Evolutionary conservation across 2,329 filamentous ascomycete species (phyloP), one percentile per base, ranked within the genome.

Genomic region (Cercospora sp.): DNA sequence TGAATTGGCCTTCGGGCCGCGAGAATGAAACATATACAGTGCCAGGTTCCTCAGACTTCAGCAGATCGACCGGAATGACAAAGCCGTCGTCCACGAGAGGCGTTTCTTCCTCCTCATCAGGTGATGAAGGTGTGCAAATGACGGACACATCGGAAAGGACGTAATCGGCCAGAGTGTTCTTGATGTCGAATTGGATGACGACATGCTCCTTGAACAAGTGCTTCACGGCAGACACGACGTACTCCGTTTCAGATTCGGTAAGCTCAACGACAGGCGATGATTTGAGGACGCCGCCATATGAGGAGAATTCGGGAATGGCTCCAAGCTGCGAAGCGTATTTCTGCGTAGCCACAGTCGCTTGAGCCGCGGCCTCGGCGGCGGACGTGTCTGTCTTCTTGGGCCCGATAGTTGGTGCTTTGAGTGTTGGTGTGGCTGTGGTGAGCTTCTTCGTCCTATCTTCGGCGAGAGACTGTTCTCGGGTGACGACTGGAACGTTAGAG

Each of bases 381-480:
- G 90, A 89, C 28, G 86, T 87, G 48, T 87, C 86, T 57, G 90
- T 84, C 69, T 89, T 81, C 83, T 96, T 97, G 66, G 93, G 89
- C 30, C 91, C 90, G 31, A 91, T 84, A 78, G 93, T 93, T 68
- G 94, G 94, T 31, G 94, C 92, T 82, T 98, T 98, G 84, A 98
- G 89, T 2, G 93, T 97, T 9, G 94, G 94, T 1, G 94, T 93
- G 16, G 93, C 91, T 18, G 92, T 92, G 2, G 93, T 97, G 75
- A 98, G 91, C 85, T 98, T 98, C 89, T 97, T 97, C 30, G 92
- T 97, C 74, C 94, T 89, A 80, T 98, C 95, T 80, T 97, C 94
- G 12, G 95, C 95, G 75, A 97, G 90, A 69, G 94, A 94, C 83
- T 99, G 93, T 80, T 98, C 95, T 68, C 95, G 90, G 20, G 93